Percentiles rank a stretch among this genome's conserved stretches.
Conservation (phyloP, 1,139 yeast genomes). For the Eremothecium coryli region DNA sequence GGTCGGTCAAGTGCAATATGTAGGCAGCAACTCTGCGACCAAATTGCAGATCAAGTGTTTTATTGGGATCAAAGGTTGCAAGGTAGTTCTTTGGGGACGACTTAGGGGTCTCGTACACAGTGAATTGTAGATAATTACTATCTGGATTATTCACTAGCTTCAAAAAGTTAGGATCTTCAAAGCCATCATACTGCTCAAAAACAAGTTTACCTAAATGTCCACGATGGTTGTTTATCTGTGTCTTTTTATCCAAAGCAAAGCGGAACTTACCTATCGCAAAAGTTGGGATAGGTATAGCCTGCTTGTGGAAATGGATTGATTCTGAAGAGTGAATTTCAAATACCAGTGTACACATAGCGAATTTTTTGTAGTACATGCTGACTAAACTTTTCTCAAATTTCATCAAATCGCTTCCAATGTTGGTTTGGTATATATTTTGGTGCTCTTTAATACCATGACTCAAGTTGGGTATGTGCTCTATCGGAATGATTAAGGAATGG, state of each 20-base stretch:
- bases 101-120: slow-evolving; percentile 30
- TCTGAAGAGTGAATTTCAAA: slow-evolving; percentile 52
- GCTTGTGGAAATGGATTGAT: slow-evolving; percentile 59
- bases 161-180: slow-evolving; percentile 24
- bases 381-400: slow-evolving; percentile 40
- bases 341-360: slow-evolving; percentile 40
- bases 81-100: slow-evolving; percentile 26
- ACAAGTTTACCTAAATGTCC: slow-evolving; percentile 37
- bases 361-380: slow-evolving; percentile 37
- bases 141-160: slow-evolving; percentile 34
- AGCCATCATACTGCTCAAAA: slow-evolving; percentile 31
- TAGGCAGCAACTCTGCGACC: slow-evolving; percentile 68
- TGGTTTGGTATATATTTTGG: slow-evolving; percentile 29
- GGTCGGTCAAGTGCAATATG: slow-evolving; percentile 47
- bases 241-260: slow-evolving; percentile 35
- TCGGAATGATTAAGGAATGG: slow-evolving; percentile 76
- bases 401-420: slow-evolving; percentile 35
- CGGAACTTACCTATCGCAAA: slow-evolving; percentile 35
- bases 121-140: slow-evolving; percentile 32
- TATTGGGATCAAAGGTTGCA: slow-evolving; percentile 26
- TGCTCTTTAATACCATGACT: slow-evolving; percentile 12
- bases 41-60: slow-evolving; percentile 56
- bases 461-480: slow-evolving; percentile 56
- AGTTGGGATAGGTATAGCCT: slow-evolving; percentile 50
- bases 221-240: slow-evolving; percentile 42